Conservation (phyloP, 2,329 filamentous ascomycete genomes). For the Diaporthe caulivora region DNA sequence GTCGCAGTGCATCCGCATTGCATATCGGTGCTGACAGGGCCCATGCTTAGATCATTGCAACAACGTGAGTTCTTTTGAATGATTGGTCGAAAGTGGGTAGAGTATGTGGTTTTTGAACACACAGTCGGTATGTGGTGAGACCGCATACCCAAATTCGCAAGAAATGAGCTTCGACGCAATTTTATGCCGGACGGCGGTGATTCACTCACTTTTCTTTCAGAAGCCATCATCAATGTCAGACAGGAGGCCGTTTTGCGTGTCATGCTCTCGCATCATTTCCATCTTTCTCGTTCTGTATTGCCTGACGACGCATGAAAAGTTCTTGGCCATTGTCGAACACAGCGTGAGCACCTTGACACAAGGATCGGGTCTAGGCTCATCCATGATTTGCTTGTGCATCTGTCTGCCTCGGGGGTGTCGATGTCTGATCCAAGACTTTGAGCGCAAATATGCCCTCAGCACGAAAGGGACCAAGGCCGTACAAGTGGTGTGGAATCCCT, state of each 20-base stretch:
- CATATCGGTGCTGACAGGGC: no score
- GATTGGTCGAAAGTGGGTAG: neutral
- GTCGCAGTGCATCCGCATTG: no score
- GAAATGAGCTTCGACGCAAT: neutral
- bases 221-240: neutral
- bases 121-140: neutral
- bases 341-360: neutral
- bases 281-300: neutral
- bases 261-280: neutral
- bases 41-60: neutral
- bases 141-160: neutral
- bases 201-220: neutral
- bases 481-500: neutral
- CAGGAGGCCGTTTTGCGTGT: neutral
- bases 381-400: neutral
- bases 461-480: constrained; percentile 1
- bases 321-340: neutral
- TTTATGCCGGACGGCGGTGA: no score
- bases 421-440: neutral
- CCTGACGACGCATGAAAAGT: neutral
- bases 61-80: no score
- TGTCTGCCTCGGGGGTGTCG: neutral
- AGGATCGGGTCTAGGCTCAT: neutral
- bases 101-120: neutral
- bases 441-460: neutral